Conservation (phyloP, 352 stramenopile genomes). For the Phytophthora pluvialis region DNA sequence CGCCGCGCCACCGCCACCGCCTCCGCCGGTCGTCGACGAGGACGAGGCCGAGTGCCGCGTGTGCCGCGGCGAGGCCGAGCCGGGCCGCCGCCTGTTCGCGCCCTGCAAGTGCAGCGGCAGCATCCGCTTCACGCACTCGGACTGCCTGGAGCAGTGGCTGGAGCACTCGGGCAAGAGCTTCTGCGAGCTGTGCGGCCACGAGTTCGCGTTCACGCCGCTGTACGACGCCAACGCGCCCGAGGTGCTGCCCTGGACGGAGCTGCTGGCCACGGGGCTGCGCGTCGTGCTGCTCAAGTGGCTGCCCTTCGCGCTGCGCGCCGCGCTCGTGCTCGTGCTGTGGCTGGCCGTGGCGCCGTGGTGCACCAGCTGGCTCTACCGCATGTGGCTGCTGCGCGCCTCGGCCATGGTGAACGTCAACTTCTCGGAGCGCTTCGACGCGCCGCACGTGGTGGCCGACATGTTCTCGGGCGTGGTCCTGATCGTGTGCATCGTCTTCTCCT, state of each 20-base stretch:
- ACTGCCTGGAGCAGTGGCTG: conserved; percentile 95
- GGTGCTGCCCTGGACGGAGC: conserved; percentile 87
- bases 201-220: conserved; percentile 93
- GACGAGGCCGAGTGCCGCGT: conserved; percentile 95
- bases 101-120: conserved; percentile 95
- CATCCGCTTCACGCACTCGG: conserved; percentile 94
- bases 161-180: conserved; percentile 91
- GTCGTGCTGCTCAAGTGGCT: conserved; percentile 90
- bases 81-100: conserved; percentile 74
- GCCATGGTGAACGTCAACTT: conserved; percentile 90
- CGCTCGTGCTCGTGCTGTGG: conserved; percentile 88
- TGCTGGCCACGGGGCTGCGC: conserved; percentile 83
- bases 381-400: conserved; percentile 91
- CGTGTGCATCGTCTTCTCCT: conserved; percentile 93
- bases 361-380: conserved; percentile 95
- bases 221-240: conserved; percentile 90
- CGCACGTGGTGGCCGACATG: conserved; percentile 83
- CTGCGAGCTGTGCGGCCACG: conserved; percentile 94
- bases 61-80: conserved; percentile 91
- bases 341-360: conserved; percentile 88
- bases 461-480: conserved; percentile 92
- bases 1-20: neutral
- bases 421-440: conserved; percentile 70
- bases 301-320: conserved; percentile 76
- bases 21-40: conserved; percentile 11